These are phyloP conservation scores for Bromus sterilis DNA, from an alignment of 176 grass and related monocot genomes.

Conservation along the genomic window DNA sequence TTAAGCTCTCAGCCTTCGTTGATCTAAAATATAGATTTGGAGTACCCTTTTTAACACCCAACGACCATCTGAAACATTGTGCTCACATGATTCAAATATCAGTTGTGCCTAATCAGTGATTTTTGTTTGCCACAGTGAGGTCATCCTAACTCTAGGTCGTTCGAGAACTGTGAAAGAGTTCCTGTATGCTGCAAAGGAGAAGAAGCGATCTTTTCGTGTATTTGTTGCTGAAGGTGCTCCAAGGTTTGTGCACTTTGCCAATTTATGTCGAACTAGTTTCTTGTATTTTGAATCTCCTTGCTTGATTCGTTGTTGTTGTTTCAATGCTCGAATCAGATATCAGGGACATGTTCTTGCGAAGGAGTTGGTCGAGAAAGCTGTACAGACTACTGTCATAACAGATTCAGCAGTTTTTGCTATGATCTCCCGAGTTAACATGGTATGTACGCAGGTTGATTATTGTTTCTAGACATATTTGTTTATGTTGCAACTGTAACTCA, in stretches of 20 bases:
- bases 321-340: slow-evolving; percentile 54
- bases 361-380: slow-evolving; percentile 77
- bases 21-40: not conserved
- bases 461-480: slow-evolving; percentile 2
- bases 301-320: not conserved
- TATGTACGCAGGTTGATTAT: slow-evolving; percentile 20
- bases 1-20: not conserved
- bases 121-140: slow-evolving; percentile 67
- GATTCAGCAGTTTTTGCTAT: slow-evolving; percentile 99
- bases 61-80: not conserved
- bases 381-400: slow-evolving; percentile 89
- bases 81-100: not conserved
- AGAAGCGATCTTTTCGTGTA: slow-evolving; percentile 89
- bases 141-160: slow-evolving; percentile 91
- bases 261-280: not conserved
- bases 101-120: not conserved
- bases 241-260: slow-evolving; percentile 49
- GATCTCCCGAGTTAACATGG: slow-evolving; percentile 99
- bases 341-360: slow-evolving; percentile 95
- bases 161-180: slow-evolving; percentile 98
- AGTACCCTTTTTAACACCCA: not conserved
- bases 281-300: not conserved
- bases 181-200: slow-evolving; percentile 85
- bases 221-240: slow-evolving; percentile 97
- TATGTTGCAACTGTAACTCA: slow-evolving; percentile 4